Conservation (phyloP, 169 alveolate species). For the Cryptosporidium parvum region DNA sequence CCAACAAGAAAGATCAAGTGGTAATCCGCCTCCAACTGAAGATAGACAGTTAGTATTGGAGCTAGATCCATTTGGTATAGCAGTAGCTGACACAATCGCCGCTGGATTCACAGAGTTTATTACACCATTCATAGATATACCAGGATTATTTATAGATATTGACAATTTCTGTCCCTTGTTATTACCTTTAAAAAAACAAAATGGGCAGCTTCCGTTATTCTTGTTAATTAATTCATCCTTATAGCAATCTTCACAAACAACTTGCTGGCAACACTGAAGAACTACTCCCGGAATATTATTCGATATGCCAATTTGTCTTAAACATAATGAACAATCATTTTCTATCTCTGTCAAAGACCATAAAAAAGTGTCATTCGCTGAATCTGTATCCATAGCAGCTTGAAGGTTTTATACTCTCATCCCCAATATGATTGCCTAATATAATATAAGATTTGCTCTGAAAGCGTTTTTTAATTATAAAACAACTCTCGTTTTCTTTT, state of each 20-base stretch:
- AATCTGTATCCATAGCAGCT: constrained; percentile 71
- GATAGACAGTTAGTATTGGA: constrained; percentile 4
- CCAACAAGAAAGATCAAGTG: constrained; percentile 73
- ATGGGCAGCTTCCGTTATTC: constrained; percentile 75
- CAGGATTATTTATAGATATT: constrained; percentile 23
- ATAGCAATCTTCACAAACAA: constrained; percentile 67
- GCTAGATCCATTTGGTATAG: constrained; percentile 21
- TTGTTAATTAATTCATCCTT: constrained; percentile 61
- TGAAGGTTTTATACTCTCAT: constrained; percentile 71
- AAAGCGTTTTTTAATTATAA: constrained; percentile 9
- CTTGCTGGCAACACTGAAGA: constrained; percentile 74
- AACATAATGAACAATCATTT: constrained; percentile 74
- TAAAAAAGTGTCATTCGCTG: constrained; percentile 65
- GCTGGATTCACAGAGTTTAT: constrained; percentile 13
- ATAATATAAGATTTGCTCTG: constrained; percentile 25
- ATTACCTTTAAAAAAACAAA: constrained; percentile 69
- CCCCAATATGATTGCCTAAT: constrained; percentile 68
- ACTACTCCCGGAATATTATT: constrained; percentile 44
- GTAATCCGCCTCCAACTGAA: constrained; percentile 61
- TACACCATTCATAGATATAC: constrained; percentile 28
- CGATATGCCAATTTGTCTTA: constrained; percentile 57
- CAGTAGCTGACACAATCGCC: background rate
- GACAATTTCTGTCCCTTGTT: constrained; percentile 49
- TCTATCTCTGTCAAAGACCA: constrained; percentile 76
- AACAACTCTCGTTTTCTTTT: background rate